Percentiles rank a stretch among this genome's conserved stretches.
Evolutionary conservation across 2,329 filamentous ascomycete genomes (phyloP).

Genomic region (Aspergillus vadensis): DNA sequence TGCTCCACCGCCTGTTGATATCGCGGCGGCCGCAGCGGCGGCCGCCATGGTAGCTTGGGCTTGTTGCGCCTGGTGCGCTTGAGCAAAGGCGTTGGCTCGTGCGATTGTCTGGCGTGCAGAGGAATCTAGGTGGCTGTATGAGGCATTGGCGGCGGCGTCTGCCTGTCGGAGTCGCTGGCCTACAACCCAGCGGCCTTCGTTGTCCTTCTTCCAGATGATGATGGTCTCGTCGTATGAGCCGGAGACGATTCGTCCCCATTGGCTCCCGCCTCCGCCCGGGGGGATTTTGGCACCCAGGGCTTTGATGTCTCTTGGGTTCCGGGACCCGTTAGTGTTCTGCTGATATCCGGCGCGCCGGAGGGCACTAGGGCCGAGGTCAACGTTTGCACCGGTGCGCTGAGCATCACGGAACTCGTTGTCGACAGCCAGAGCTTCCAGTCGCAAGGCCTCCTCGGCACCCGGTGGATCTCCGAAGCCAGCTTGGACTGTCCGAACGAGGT

Average conservation of each 20-base stretch:
- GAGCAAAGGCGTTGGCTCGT: constrained; percentile 20
- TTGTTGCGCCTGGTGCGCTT: constrained; percentile 10
- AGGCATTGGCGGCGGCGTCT: constrained; percentile 48
- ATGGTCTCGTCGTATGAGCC: constrained; percentile 96
- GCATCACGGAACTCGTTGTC: constrained; percentile 72
- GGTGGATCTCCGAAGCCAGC: constrained; percentile 89
- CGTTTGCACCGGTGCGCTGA: constrained; percentile 48
- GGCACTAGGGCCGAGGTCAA: constrained; percentile 46
- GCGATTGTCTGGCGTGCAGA: constrained; percentile 1
- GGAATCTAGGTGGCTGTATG: constrained; percentile 15
- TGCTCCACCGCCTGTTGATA: background rate
- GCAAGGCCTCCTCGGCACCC: constrained; percentile 74
- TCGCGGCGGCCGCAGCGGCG: constrained; percentile 1
- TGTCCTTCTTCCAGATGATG: constrained; percentile 88
- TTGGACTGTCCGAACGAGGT: constrained; percentile 90
- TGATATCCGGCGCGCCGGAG: constrained; percentile 53
- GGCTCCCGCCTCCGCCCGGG: constrained; percentile 84
- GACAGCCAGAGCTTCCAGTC: constrained; percentile 69
- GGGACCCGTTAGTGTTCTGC: constrained; percentile 69
- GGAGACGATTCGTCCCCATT: constrained; percentile 91
- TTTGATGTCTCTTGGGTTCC: constrained; percentile 69
- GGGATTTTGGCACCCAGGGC: constrained; percentile 84
- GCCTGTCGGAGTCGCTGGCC: constrained; percentile 72
- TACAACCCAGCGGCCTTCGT: constrained; percentile 80
- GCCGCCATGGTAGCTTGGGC: constrained; percentile 1